Evolutionary conservation across 2,329 filamentous ascomycete genomes (phyloP).

Genomic region (Cladosporium sp.): DNA sequence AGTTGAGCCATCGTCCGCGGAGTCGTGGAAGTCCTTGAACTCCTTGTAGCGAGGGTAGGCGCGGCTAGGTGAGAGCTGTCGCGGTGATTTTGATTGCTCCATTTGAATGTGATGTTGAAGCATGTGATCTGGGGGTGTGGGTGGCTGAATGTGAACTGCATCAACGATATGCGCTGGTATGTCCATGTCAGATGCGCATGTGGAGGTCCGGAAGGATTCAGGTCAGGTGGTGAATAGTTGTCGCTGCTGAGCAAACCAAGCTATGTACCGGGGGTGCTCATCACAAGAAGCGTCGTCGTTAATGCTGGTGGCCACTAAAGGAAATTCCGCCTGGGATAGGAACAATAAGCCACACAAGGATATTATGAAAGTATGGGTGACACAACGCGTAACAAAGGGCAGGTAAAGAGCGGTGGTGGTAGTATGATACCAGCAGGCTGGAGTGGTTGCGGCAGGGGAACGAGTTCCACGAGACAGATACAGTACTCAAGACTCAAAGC

Average conservation of each 20-base stretch:
- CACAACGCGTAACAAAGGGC: constrained; percentile 11
- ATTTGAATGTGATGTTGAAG: neutral
- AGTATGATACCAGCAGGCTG: constrained; percentile 5
- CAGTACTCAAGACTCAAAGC: constrained; percentile 13
- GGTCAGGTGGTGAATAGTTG: neutral
- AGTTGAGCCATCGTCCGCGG: constrained; percentile 37
- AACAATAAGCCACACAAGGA: constrained; percentile 14
- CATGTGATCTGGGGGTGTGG: constrained; percentile 10
- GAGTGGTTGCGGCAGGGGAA: constrained; percentile 15
- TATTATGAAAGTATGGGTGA: constrained; percentile 5
- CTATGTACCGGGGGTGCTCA: constrained; percentile 10
- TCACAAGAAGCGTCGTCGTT: neutral
- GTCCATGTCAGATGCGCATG: constrained; percentile 26
- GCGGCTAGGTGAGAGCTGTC: neutral
- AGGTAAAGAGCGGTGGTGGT: constrained; percentile 15
- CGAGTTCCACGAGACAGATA: constrained; percentile 7
- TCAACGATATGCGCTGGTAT: constrained; percentile 31
- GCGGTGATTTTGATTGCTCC: neutral
- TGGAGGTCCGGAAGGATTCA: neutral
- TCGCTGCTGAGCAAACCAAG: constrained; percentile 1
- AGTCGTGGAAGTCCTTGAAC: constrained; percentile 24
- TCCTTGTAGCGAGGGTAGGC: constrained; percentile 11
- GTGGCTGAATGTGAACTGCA: constrained; percentile 24
- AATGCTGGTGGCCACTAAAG: constrained; percentile 5
- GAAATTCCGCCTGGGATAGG: neutral